These are phyloP conservation scores for Aspergillus spinulosporus DNA, from an alignment of 2,329 filamentous ascomycete species.

Conservation along the genomic window DNA sequence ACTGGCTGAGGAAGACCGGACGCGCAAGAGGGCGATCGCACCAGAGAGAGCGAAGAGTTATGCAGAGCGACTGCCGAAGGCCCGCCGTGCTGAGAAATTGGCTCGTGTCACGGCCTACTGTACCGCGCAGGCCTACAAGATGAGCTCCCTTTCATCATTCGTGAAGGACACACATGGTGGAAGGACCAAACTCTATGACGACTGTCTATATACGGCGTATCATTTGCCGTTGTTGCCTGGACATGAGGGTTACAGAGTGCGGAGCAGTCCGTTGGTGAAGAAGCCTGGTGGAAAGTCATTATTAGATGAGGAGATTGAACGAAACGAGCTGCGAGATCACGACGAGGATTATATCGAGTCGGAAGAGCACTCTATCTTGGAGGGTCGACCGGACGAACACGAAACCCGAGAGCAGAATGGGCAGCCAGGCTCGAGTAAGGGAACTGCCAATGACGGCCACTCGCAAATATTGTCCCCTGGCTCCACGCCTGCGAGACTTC, in stretches of 20 bases:
- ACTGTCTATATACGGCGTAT: constrained; percentile 94
- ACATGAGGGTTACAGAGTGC: constrained; percentile 79
- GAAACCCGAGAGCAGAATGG: constrained; percentile 25
- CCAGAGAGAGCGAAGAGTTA: constrained; percentile 76
- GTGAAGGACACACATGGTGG: constrained; percentile 83
- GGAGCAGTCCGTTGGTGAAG: constrained; percentile 88
- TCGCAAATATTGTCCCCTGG: constrained; percentile 49
- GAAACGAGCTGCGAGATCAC: constrained; percentile 84
- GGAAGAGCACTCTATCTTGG: constrained; percentile 49
- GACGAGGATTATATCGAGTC: constrained; percentile 82
- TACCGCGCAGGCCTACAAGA: constrained; percentile 89
- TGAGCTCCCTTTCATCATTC: constrained; percentile 84
- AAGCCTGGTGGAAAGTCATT: constrained; percentile 91
- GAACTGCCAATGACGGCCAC: constrained; percentile 10
- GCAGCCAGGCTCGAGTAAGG: constrained; percentile 18
- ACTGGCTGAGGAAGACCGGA: constrained; percentile 60
- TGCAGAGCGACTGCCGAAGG: constrained; percentile 87
- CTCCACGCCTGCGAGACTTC: constrained; percentile 67
- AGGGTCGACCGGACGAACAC: constrained; percentile 28
- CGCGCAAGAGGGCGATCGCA: constrained; percentile 53
- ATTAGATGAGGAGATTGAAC: constrained; percentile 91
- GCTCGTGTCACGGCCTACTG: constrained; percentile 93
- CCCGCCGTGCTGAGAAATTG: constrained; percentile 80
- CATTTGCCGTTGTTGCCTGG: constrained; percentile 86
- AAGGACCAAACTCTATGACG: constrained; percentile 94